Conservation (phyloP, 305 asterid genomes). For the Euphrasia arctica region DNA sequence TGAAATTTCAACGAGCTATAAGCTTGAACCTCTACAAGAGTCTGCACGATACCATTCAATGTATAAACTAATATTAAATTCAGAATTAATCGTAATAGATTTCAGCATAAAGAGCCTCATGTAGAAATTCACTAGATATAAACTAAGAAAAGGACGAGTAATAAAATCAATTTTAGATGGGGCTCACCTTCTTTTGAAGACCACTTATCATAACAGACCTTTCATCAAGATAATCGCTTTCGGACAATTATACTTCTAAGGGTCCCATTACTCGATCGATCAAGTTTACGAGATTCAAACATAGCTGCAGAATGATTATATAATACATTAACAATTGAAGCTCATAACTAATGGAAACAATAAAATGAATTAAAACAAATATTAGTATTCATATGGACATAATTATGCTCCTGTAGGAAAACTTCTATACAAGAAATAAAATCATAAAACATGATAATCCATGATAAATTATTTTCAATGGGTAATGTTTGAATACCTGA, state of each 20-base stretch:
- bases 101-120: slow-evolving; percentile 9
- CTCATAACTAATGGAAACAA: slow-evolving; percentile 11
- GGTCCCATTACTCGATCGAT: slow-evolving; percentile 89
- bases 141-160: slow-evolving; percentile 8
- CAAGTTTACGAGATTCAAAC: slow-evolving; percentile 64
- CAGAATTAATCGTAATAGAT: slow-evolving; percentile 1
- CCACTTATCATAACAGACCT: slow-evolving; percentile 87
- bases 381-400: no score
- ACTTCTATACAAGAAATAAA: no score
- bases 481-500: no score
- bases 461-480: no score
- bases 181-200: slow-evolving; percentile 72
- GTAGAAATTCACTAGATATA: slow-evolving; percentile 6
- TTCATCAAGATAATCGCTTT: slow-evolving; percentile 68
- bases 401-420: no score
- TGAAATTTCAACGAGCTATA: slow-evolving; percentile 66
- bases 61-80: not conserved
- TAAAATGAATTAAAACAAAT: slow-evolving; percentile 10
- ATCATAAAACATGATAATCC: no score
- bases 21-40: slow-evolving; percentile 80
- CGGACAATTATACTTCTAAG: slow-evolving; percentile 79
- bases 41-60: slow-evolving; percentile 41
- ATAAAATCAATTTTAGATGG: slow-evolving; percentile 20
- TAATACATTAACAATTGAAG: slow-evolving; percentile 17
- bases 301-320: slow-evolving; percentile 41